Base-by-base conservation (phyloP, 805 yeast genomes). In the Nakazawaea molendinolei region DNA sequence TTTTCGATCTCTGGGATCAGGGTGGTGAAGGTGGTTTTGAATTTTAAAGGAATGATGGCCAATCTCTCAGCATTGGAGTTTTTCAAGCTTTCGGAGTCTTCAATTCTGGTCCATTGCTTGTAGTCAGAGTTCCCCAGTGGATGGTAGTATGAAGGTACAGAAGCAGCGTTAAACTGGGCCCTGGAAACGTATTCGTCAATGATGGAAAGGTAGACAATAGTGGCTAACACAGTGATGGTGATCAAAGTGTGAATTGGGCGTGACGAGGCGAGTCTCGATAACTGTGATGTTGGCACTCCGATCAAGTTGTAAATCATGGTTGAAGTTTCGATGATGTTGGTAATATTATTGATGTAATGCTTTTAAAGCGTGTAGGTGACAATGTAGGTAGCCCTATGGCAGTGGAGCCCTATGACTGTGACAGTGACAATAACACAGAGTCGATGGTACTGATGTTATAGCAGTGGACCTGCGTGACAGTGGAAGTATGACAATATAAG, bases 201-300 rank as follows among this genome's bases (percentile, higher is more conserved):
- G 3, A 80, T 71, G 3, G 89, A 71, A 40, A 89, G 67, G 55
- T 89, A 90, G 7, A 90, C 81, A 36, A 84, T 61, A 3, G 95
- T 80, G 2, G 95, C 92, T 27, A 86, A 55, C 33, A 87, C 60
- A 10, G 90, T 69, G 5, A 86, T 72, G 39, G 75, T 51, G 31
- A 86, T 75, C 36, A 89, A 77, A 37, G 86, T 72, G 58, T 89
- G 97, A 46, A 90, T 85, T 13, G 98, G 98, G 52, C 79, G 72
- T 41, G 74, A 72, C 10, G 95, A 92, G 36, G 90, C 75, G 16
- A 69, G 55, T 40, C 63, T 64, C 19, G 64, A 58, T 20, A 60
- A 38, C 17, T 30, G 31, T 3, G 63, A 60, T 13, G 22, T 33
- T 16, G 41, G 38, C 16, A 19, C 24, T 4, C 28, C 28, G 26